Conservation (phyloP, 208 protist species). For the Tritrichomonas musculus region DNA sequence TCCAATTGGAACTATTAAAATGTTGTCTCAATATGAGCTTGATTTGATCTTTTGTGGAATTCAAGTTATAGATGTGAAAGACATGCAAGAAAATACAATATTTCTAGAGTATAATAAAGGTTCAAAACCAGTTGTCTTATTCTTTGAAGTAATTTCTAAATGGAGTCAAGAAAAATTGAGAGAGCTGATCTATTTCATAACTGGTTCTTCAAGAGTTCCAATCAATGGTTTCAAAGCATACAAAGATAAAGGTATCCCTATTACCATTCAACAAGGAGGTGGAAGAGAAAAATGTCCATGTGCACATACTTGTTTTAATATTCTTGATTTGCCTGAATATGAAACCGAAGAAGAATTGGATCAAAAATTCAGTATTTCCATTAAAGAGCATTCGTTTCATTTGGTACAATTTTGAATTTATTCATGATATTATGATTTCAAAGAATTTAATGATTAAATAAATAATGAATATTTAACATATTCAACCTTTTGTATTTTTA, state of each 20-base stretch:
- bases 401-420: conserved; percentile 52
- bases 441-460: too few species aligned
- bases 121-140: conserved; percentile 76
- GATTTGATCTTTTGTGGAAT: conserved; percentile 93
- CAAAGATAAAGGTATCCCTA: conserved; percentile 43
- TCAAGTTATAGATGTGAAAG: conserved; percentile 88
- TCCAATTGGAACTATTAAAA: conserved; percentile 68
- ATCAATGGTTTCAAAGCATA: conserved; percentile 84
- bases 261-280: conserved; percentile 32
- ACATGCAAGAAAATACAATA: conserved; percentile 81
- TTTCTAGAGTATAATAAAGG: conserved; percentile 60
- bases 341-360: conserved; percentile 58
- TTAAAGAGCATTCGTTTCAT: too few species aligned
- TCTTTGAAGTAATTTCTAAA: conserved; percentile 78
- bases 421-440: too few species aligned
- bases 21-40: conserved; percentile 89
- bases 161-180: conserved; percentile 70
- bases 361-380: conserved; percentile 46
- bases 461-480: too few species aligned
- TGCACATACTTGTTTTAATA: conserved; percentile 91
- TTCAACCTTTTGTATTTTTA: too few species aligned
- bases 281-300: conserved; percentile 68
- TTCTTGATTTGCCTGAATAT: conserved; percentile 85
- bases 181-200: conserved; percentile 91
- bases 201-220: conserved; percentile 89